These are phyloP conservation scores for Talaromyces verruculosus DNA, from an alignment of 2,329 filamentous ascomycete species.

Conservation along the genomic window DNA sequence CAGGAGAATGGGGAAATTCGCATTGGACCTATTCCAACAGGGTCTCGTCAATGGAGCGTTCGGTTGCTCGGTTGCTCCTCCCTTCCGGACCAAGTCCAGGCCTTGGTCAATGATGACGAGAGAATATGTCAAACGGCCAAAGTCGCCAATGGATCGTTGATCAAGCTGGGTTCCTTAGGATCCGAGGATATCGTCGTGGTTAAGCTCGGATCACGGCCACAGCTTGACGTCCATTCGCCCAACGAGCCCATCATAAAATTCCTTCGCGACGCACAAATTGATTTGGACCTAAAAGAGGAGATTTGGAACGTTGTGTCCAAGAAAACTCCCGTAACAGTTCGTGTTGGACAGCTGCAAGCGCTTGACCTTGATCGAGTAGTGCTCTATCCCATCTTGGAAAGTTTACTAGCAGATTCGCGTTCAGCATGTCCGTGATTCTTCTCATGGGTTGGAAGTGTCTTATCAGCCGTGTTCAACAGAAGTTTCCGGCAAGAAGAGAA, in stretches of 20 bases:
- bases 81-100: not conserved
- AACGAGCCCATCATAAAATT: conserved; percentile 9
- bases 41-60: conserved; percentile 12
- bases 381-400: conserved; percentile 8
- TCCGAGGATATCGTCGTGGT: not conserved
- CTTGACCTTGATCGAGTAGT: conserved; percentile 10
- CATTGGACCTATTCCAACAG: conserved; percentile 7
- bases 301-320: conserved; percentile 9
- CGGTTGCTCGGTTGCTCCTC: conserved; percentile 11
- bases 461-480: too few species aligned
- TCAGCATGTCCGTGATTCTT: not conserved
- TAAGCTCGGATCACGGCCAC: conserved; percentile 11
- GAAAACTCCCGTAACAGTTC: not conserved
- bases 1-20: conserved; percentile 4
- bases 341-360: conserved; percentile 11
- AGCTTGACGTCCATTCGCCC: conserved; percentile 15
- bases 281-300: conserved; percentile 16
- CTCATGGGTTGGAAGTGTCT: not conserved
- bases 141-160: conserved; percentile 17
- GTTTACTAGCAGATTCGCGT: conserved; percentile 12
- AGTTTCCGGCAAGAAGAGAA: too few species aligned
- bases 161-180: conserved; percentile 7
- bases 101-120: not conserved
- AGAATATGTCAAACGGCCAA: not conserved
- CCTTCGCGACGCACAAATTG: conserved; percentile 19